phyloP scores from a whole-genome alignment of 2,329 filamentous ascomycete genomes.

The Epichloe aotearoae region DNA sequence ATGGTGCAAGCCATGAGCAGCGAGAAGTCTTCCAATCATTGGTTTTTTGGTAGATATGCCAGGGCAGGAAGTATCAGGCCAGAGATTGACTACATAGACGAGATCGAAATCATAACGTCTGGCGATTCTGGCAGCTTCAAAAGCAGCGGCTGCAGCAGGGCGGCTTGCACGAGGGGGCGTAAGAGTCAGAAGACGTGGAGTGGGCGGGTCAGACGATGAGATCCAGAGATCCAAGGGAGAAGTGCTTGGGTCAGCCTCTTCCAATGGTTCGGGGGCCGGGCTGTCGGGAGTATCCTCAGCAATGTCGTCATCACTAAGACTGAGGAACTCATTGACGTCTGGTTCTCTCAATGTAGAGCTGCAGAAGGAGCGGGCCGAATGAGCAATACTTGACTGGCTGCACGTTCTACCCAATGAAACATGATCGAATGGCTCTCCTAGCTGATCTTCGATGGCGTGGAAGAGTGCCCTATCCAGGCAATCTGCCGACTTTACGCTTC shows the following conservation, averaged over 20 bases:
- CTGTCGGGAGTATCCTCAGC: constrained; percentile 28
- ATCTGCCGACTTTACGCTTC: constrained; percentile 16
- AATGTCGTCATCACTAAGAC: constrained; percentile 44
- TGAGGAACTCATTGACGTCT: constrained; percentile 38
- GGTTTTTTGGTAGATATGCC: constrained; percentile 10
- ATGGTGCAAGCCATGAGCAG: constrained; percentile 39
- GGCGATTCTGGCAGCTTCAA: constrained; percentile 42
- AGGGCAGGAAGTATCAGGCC: constrained; percentile 26
- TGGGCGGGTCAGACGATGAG: constrained; percentile 11
- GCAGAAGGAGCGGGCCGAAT: constrained; percentile 16
- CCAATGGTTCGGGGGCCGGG: constrained; percentile 4
- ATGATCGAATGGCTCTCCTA: constrained; percentile 14
- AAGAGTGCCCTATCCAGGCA: constrained; percentile 15
- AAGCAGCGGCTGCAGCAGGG: constrained; percentile 35
- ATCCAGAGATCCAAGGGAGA: constrained; percentile 11
- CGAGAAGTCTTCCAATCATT: constrained; percentile 37
- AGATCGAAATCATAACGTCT: constrained; percentile 43
- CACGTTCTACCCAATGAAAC: constrained; percentile 13
- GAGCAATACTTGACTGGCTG: constrained; percentile 19
- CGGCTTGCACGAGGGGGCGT: constrained; percentile 30
- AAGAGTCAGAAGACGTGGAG: constrained; percentile 27
- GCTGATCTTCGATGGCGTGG: constrained; percentile 14
- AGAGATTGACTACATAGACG: constrained; percentile 45
- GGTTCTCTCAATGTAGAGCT: constrained; percentile 34
- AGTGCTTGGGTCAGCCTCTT: background rate